phyloP scores from a whole-genome alignment of 768 basidiomycete species.

The Kwoniella heveanensis region DNA sequence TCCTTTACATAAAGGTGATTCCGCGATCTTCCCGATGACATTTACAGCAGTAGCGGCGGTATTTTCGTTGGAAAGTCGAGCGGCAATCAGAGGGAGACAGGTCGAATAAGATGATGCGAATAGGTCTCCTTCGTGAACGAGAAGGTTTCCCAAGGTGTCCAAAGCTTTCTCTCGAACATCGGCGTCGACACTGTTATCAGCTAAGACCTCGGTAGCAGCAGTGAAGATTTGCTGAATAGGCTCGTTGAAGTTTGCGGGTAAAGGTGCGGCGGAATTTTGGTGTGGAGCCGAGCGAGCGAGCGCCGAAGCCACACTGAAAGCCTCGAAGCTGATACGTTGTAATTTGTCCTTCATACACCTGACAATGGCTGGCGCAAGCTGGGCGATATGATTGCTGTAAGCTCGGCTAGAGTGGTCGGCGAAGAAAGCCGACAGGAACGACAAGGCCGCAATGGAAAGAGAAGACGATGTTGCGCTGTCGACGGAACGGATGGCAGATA shows the following conservation, averaged over 20 bases:
- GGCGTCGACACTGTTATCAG: conserved; percentile 81
- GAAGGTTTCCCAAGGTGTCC: conserved; percentile 78
- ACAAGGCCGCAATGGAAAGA: conserved; percentile 78
- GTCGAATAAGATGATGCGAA: conserved; percentile 58
- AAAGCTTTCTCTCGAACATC: conserved; percentile 84
- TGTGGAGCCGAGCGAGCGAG: conserved; percentile 70
- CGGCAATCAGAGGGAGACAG: conserved; percentile 48
- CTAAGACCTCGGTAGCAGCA: conserved; percentile 70
- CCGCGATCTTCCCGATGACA: conserved; percentile 82
- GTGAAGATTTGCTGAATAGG: conserved; percentile 69
- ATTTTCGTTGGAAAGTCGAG: conserved; percentile 55
- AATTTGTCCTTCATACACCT: conserved; percentile 77
- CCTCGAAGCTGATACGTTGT: conserved; percentile 82
- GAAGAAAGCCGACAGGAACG: conserved; percentile 84
- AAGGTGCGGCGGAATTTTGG: conserved; percentile 33
- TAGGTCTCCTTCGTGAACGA: conserved; percentile 79
- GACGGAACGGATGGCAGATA: conserved; percentile 35
- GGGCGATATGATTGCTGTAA: conserved; percentile 66
- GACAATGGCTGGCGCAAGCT: conserved; percentile 73
- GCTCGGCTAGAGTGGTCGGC: conserved; percentile 66
- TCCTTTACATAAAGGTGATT: conserved; percentile 47
- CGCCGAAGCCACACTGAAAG: conserved; percentile 83
- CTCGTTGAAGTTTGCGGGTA: conserved; percentile 33
- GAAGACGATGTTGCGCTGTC: conserved; percentile 69
- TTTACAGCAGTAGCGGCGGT: conserved; percentile 61